phyloP scores from a whole-genome alignment of 2,329 filamentous ascomycete genomes.

The Cytospora leucostoma region DNA sequence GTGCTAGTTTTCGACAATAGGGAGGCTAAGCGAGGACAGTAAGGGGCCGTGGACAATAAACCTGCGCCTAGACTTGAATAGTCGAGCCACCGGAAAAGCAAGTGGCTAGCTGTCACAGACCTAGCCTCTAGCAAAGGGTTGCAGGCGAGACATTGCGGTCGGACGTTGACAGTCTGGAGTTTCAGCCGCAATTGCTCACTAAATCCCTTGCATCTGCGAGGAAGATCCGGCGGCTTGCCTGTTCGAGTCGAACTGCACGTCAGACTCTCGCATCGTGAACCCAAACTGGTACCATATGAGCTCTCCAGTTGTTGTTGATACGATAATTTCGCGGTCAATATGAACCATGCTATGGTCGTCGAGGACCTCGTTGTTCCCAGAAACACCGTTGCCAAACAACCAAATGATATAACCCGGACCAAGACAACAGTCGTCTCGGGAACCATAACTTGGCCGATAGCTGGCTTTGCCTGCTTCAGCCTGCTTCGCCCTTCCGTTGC shows the following conservation, averaged over 20 bases:
- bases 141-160: background rate
- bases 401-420: constrained; percentile 4
- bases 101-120: background rate
- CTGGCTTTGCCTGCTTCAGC: constrained; percentile 9
- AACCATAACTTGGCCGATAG: constrained; percentile 18
- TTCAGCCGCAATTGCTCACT: background rate
- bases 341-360: constrained; percentile 9
- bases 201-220: background rate
- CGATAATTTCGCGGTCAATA: background rate
- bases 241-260: background rate
- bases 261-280: background rate
- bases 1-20: constrained; percentile 8
- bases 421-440: too few species aligned
- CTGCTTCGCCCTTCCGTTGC: constrained; percentile 35
- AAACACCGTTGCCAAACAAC: background rate
- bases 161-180: background rate
- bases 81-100: background rate
- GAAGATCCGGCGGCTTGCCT: background rate
- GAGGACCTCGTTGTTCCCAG: constrained; percentile 4
- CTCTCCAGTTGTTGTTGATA: background rate
- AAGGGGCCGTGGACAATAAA: background rate
- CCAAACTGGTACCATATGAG: background rate
- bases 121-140: background rate
- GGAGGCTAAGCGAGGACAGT: background rate
- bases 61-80: background rate